phyloP scores from a whole-genome alignment of 768 basidiomycete genomes.

The Leccinum subtestaceum region DNA sequence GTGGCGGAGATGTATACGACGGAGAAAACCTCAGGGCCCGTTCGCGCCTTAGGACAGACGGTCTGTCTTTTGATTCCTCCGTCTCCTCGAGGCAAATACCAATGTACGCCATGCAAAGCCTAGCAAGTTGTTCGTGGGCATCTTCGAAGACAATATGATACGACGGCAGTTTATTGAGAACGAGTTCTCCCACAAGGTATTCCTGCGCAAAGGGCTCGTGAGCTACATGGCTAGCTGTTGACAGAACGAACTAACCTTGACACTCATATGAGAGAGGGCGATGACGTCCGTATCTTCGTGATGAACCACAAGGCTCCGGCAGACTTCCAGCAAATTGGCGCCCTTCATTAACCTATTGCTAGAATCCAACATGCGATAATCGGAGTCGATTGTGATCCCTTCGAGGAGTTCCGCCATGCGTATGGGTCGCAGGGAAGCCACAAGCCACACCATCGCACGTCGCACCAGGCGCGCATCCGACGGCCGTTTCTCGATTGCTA shows the following conservation, averaged over 20 bases:
- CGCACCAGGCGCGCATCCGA: background rate
- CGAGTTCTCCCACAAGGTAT: conserved; percentile 11
- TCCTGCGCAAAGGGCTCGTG: background rate
- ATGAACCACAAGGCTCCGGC: conserved; percentile 10
- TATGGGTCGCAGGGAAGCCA: conserved; percentile 8
- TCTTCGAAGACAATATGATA: conserved; percentile 11
- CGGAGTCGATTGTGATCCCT: conserved; percentile 3
- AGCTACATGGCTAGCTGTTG: background rate
- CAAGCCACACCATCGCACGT: conserved; percentile 14
- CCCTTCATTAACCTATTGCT: background rate
- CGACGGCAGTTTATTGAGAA: background rate
- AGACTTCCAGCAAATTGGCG: background rate
- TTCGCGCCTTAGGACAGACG: background rate
- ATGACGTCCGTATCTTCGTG: conserved; percentile 10
- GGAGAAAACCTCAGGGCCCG: background rate
- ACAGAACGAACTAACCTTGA: conserved; percentile 7
- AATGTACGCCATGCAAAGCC: conserved; percentile 13
- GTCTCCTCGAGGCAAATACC: conserved; percentile 4
- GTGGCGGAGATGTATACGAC: background rate
- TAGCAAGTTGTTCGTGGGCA: conserved; percentile 5
- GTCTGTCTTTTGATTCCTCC: background rate
- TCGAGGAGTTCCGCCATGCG: conserved; percentile 8
- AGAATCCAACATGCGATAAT: conserved; percentile 2
- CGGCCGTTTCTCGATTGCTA: background rate
- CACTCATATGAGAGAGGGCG: conserved; percentile 15